Conservation (phyloP, 2,329 filamentous ascomycete genomes). For the Claviceps monticola region DNA sequence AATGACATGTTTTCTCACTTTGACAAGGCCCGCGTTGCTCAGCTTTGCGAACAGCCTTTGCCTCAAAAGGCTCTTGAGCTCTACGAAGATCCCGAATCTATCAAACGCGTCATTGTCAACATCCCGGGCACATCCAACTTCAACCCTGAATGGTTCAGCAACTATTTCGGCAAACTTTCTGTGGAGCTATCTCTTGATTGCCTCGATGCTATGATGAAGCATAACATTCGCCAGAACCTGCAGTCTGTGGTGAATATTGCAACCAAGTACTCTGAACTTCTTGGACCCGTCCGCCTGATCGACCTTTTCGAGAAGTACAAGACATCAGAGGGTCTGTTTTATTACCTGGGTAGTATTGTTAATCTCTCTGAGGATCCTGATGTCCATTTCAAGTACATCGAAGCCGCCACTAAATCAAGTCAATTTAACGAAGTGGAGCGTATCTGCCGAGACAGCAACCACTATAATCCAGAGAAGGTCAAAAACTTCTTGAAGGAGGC, state of each 20-base stretch:
- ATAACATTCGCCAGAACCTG: constrained; percentile 93
- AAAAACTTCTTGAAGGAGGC: constrained; percentile 99
- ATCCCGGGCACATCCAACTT: constrained; percentile 73
- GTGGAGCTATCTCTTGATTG: constrained; percentile 92
- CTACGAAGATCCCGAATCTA: constrained; percentile 75
- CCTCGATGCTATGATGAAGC: constrained; percentile 89
- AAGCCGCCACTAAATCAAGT: constrained; percentile 84
- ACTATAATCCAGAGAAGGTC: constrained; percentile 85
- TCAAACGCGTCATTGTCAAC: constrained; percentile 83
- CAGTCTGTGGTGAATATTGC: constrained; percentile 90
- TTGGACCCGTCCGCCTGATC: constrained; percentile 77
- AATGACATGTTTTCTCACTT: constrained; percentile 99
- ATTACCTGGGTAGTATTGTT: constrained; percentile 95
- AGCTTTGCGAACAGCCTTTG: constrained; percentile 85
- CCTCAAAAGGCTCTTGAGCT: constrained; percentile 82
- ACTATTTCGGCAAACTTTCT: constrained; percentile 86
- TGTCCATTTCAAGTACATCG: constrained; percentile 98
- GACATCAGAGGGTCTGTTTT: constrained; percentile 92
- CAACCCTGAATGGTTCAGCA: constrained; percentile 79
- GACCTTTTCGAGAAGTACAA: constrained; percentile 96
- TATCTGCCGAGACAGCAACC: constrained; percentile 86
- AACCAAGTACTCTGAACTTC: constrained; percentile 93
- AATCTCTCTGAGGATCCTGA: constrained; percentile 92
- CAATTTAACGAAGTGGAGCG: constrained; percentile 95
- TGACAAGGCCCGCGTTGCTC: constrained; percentile 77